Conservation (phyloP, 176 grass and related monocot genomes). For the Avena eriantha region DNA sequence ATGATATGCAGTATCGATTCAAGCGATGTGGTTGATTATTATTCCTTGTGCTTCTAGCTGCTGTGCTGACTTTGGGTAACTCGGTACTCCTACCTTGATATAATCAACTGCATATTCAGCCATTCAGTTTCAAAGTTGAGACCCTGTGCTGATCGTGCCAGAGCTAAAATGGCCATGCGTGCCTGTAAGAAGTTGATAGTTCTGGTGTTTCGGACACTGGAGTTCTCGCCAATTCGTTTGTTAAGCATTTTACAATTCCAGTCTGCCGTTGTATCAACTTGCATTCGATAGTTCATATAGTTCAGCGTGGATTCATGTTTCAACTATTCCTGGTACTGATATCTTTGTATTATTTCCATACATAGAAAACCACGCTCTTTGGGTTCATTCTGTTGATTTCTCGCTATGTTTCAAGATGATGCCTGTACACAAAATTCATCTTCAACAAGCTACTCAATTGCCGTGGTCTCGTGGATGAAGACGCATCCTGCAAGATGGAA, state of each 20-base stretch:
- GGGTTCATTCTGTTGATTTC: too few species aligned
- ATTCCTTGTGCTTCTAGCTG: not conserved
- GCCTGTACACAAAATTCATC: too few species aligned
- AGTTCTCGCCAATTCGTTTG: not conserved
- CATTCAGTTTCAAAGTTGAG: not conserved
- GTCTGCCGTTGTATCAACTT: not conserved
- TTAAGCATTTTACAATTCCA: not conserved
- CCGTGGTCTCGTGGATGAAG: too few species aligned
- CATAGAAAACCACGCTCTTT: too few species aligned
- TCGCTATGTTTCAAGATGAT: too few species aligned
- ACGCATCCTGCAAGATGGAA: too few species aligned
- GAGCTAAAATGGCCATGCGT: not conserved
- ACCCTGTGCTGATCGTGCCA: not conserved
- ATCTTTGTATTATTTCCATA: not conserved
- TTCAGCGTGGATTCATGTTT: not conserved
- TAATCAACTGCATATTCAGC: not conserved
- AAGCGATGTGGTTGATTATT: conserved; percentile 9
- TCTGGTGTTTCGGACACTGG: not conserved
- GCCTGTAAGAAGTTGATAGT: not conserved
- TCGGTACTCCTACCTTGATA: not conserved
- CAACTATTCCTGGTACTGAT: not conserved
- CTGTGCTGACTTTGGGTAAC: not conserved
- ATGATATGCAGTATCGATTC: not conserved
- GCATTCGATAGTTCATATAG: not conserved
- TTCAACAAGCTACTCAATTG: too few species aligned